A percentile compares a stretch with the other conserved stretches of the same genome.
phyloP scores from a whole-genome alignment of 2,329 filamentous ascomycete genomes.

The Ophiocordyceps camponoti-saundersi region DNA sequence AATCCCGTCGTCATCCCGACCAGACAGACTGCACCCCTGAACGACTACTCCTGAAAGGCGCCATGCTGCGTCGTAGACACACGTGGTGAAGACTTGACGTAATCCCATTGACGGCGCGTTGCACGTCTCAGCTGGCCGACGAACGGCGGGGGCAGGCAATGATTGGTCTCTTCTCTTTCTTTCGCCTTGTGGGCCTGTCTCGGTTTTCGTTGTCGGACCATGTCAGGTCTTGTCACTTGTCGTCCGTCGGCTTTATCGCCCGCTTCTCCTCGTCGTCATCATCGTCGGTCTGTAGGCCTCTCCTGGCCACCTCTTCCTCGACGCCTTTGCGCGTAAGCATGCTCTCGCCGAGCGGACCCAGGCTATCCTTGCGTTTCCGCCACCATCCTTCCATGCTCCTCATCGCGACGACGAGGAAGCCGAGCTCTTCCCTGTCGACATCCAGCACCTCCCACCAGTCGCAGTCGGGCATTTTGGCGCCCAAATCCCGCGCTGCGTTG shows the following conservation, averaged over 20 bases:
- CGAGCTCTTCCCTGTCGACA: slow-evolving; percentile 82
- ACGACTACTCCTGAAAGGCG: not conserved
- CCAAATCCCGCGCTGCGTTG: slow-evolving; percentile 62
- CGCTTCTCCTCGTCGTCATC: slow-evolving; percentile 21
- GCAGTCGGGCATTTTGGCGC: slow-evolving; percentile 61
- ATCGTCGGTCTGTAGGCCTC: slow-evolving; percentile 20
- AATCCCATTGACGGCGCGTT: not conserved
- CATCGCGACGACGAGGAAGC: slow-evolving; percentile 79
- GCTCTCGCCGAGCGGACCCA: slow-evolving; percentile 26
- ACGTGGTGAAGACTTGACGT: not conserved
- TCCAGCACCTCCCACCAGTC: slow-evolving; percentile 99
- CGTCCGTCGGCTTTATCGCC: slow-evolving; percentile 23
- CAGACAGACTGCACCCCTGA: not conserved
- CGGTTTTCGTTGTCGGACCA: not conserved
- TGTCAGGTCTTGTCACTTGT: slow-evolving; percentile 5
- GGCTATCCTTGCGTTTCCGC: slow-evolving; percentile 36
- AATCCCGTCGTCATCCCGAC: not conserved
- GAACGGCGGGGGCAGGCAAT: not conserved
- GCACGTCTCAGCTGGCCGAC: too few species aligned
- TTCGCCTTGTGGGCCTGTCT: not conserved
- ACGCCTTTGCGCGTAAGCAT: slow-evolving; percentile 43
- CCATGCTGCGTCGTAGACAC: not conserved
- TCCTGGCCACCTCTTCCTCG: slow-evolving; percentile 40
- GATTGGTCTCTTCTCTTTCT: not conserved
- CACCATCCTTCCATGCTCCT: slow-evolving; percentile 61